Base-by-base conservation (phyloP, 176 grass and related monocot species). In the Carex littledalei region DNA sequence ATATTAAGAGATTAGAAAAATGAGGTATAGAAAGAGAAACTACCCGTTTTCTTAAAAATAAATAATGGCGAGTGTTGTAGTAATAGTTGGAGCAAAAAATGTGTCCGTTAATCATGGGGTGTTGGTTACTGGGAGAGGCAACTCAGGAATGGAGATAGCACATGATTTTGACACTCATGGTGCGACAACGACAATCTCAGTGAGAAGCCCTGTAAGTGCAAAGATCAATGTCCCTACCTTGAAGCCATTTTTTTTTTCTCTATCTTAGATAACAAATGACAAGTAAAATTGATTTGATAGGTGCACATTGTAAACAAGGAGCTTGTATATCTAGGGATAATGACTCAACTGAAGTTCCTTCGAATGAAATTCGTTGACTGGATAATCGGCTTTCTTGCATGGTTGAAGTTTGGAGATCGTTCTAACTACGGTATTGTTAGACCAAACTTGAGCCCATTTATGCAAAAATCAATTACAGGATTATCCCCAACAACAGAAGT, bases 81-180 rank as follows among this genome's bases (percentile, higher is more conserved):
- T 3, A 35, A 35, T 67, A 6, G 39, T 88, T 4, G 90, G 90
- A 3, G 81, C 34, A 35, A 3, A 3, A 35, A 35, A 35, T 35
- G 34, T 35, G 34, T 35, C 3, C 34, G 3, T 35, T 35, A 35
- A 35, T 3, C 34, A 35, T 0, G 34, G 34, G 34, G 34, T 35
- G 3, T 63, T 93, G 1, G 86, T 93, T 0, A 73, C 90, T 5
- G 91, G 88, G 1, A 52, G 47, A 1, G 91, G 91, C 16, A 90
- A 93, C 21, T 93, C 88, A 0, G 88, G 88, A 0, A 90, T 93
- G 84, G 88, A 93, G 81, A 90, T 93, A 1, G 86, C 88, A 2
- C 88, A 88, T 2, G 88, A 90, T 34, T 86, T 93, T 56, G 56
- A 86, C 0, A 43, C 2, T 35, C 50, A 87, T 79, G 81, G 75